Base-by-base conservation (phyloP, 345 rosid genomes). In the Corchorus olitorius region DNA sequence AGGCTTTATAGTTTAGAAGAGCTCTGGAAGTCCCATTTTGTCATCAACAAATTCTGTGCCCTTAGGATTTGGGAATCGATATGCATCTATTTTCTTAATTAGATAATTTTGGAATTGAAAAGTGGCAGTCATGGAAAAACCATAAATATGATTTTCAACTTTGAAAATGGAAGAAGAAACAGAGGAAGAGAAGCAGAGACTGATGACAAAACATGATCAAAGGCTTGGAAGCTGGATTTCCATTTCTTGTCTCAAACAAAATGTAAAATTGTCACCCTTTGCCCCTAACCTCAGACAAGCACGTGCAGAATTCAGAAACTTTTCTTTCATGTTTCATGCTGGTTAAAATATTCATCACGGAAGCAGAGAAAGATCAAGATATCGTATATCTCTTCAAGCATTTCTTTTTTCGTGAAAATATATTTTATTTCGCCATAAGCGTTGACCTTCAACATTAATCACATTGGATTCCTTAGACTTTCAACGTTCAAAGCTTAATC, bases 371-470 rank as follows among this genome's bases (percentile, higher is more conserved):
- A 56, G 61, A 55, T 19, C 22, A n/a, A 54, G 60, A 55, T 55
- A 19, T n/a, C 11, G 27, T 27, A n/a, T 55, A n/a, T 54, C 19
- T 55, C 54, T 66, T 22, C 20, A 48, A 15, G 7, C 34, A 7
- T 3, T 68, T 27, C 48, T 68, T 8, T 20, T 20, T 2, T 20
- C 37, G 12, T 20, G 17, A 22, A 45, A 45, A 66, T 66, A 20
- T 46, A 20, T 66, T 66, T 5, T 20, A 22, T 22, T 67, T 46
- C 27, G 2, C 19, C 19, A 46, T 67, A 6, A 20, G 10, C 72
- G 72, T 67, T 67, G 72, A 67, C 72, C 72, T 27, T 13, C 72
- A 68, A 33, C 8, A 27, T 27, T 27, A 48, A 27, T 68, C 72
- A 68, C 72, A 48, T 48, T 41, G 66, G 58, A 15, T 22, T 12